These are phyloP conservation scores for Barnettozyma hawaiiensis DNA, from an alignment of 1,139 yeast species.

Conservation along the genomic window DNA sequence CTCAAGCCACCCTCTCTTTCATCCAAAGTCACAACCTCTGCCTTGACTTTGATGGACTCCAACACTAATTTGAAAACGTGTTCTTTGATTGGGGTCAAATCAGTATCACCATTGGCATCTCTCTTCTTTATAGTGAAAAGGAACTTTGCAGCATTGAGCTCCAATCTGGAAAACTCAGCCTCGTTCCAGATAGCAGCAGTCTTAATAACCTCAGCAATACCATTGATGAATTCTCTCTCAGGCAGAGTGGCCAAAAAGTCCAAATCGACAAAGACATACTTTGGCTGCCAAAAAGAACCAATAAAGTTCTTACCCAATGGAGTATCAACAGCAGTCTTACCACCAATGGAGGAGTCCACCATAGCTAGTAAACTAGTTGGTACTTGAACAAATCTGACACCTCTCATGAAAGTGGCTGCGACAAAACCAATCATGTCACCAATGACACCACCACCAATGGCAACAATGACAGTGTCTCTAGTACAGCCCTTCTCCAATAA, in stretches of 20 bases:
- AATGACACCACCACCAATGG: slow-evolving; percentile 97
- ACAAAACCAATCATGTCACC: slow-evolving; percentile 99
- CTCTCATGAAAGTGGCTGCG: slow-evolving; percentile 98
- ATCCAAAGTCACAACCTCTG: slow-evolving; percentile 88
- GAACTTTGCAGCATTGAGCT: slow-evolving; percentile 64
- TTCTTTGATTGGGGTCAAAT: slow-evolving; percentile 56
- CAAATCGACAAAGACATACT: slow-evolving; percentile 81
- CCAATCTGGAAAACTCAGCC: slow-evolving; percentile 77
- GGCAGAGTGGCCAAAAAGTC: slow-evolving; percentile 86
- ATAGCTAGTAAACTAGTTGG: slow-evolving; percentile 92
- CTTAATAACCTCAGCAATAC: slow-evolving; percentile 97
- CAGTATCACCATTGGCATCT: slow-evolving; percentile 30
- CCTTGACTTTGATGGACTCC: slow-evolving; percentile 86
- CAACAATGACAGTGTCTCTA: slow-evolving; percentile 89
- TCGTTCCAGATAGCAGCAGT: slow-evolving; percentile 99
- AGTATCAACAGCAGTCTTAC: slow-evolving; percentile 98
- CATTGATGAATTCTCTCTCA: slow-evolving; percentile 90
- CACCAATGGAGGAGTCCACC: slow-evolving; percentile 99
- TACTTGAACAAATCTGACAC: slow-evolving; percentile 87
- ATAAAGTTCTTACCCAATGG: slow-evolving; percentile 93
- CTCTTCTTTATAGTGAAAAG: slow-evolving; percentile 50
- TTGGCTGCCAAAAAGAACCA: slow-evolving; percentile 98
- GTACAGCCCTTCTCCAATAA: slow-evolving; percentile 85
- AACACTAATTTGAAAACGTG: slow-evolving; percentile 74
- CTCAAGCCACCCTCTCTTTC: slow-evolving; percentile 95